A percentile compares a stretch with the other conserved stretches of the same genome.
phyloP scores from a whole-genome alignment of 345 rosid species.

The Anacardium occidentale region DNA sequence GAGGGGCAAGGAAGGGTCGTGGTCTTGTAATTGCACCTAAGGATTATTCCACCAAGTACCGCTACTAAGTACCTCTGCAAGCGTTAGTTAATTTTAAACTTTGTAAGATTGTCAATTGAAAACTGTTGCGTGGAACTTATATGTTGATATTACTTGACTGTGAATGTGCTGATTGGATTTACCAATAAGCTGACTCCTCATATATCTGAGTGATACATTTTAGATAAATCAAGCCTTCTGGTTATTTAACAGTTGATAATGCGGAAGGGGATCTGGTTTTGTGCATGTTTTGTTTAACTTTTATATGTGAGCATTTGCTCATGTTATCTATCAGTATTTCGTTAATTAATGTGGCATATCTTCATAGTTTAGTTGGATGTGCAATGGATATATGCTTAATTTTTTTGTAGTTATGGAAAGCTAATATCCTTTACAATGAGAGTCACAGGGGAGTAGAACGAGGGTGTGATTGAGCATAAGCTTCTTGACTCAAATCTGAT shows the following conservation, averaged over 20 bases:
- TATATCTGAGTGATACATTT: neutral
- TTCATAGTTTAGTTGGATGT: too few relatives aligned
- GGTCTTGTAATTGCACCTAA: slow-evolving; percentile 95
- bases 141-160: neutral
- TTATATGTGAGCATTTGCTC: neutral
- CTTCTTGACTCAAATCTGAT: too few relatives aligned
- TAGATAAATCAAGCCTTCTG: neutral
- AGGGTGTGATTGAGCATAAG: too few relatives aligned
- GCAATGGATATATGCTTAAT: too few relatives aligned
- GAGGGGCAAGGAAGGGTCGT: slow-evolving; percentile 94
- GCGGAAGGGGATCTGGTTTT: too few relatives aligned
- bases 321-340: neutral
- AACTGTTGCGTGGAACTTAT: neutral
- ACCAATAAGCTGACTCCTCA: neutral
- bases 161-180: neutral
- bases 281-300: neutral
- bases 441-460: too few relatives aligned
- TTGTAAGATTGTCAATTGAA: slow-evolving; percentile 2
- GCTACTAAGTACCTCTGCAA: slow-evolving; percentile 48
- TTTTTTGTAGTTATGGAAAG: too few relatives aligned
- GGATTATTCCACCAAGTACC: slow-evolving; percentile 95
- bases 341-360: too few relatives aligned
- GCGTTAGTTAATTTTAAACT: neutral
- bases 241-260: neutral
- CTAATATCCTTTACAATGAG: too few relatives aligned